Conservation (phyloP, 768 basidiomycete species). For the Boletellus emodensis region DNA sequence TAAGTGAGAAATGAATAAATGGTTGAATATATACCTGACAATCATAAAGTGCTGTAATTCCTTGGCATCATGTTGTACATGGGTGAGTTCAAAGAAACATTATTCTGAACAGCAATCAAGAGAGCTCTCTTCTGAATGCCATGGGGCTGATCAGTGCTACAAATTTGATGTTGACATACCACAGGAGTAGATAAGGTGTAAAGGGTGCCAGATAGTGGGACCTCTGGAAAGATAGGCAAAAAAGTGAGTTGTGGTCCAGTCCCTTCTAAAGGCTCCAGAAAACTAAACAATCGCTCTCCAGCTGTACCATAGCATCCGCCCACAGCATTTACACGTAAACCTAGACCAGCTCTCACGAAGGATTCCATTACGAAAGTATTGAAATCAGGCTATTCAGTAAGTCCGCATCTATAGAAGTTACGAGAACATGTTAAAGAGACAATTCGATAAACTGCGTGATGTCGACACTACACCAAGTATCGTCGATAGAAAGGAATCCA, state of each 20-base stretch:
- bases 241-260: no score
- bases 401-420: no score
- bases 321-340: background rate
- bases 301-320: no score
- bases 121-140: constrained; percentile 18
- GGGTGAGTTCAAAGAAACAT: constrained; percentile 1
- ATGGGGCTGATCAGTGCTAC: constrained; percentile 2
- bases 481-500: constrained; percentile 1
- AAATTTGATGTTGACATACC: background rate
- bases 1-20: background rate
- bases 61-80: constrained; percentile 17
- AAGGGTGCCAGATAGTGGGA: no score
- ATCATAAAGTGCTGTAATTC: constrained; percentile 17
- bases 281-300: no score
- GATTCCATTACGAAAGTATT: no score
- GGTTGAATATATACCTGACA: constrained; percentile 9
- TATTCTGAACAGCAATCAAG: constrained; percentile 21
- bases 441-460: background rate
- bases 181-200: no score
- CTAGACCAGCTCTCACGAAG: background rate
- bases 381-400: no score
- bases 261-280: no score
- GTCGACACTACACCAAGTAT: constrained; percentile 6
- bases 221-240: background rate
- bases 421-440: background rate